phyloP scores from a whole-genome alignment of 768 basidiomycete genomes.

The Dendrothele bispora region DNA sequence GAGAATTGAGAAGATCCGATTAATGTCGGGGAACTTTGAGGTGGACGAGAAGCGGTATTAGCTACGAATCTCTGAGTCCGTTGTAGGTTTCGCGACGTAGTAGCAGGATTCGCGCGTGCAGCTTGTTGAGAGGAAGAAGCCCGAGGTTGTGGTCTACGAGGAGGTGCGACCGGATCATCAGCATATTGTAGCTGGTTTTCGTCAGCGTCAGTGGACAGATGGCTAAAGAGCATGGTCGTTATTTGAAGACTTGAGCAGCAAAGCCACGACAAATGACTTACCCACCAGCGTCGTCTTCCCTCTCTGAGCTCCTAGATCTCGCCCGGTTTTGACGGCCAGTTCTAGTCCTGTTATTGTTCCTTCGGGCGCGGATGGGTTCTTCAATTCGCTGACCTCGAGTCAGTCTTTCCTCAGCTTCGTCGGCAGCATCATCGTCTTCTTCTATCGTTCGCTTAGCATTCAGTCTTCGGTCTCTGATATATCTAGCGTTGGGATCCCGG shows the following conservation, averaged over 20 bases:
- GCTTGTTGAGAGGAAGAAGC: too few species aligned
- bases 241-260: background rate
- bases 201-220: background rate
- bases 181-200: background rate
- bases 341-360: too few species aligned
- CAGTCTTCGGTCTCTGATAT: conserved; percentile 25
- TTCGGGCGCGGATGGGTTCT: background rate
- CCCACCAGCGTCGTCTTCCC: background rate
- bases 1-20: too few species aligned
- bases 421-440: background rate
- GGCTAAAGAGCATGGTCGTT: background rate
- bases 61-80: too few species aligned
- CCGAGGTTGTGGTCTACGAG: background rate
- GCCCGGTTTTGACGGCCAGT: background rate
- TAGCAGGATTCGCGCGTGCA: too few species aligned
- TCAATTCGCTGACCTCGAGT: too few species aligned
- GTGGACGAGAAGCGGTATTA: too few species aligned
- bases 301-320: background rate
- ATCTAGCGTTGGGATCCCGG: conserved; percentile 22
- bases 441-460: conserved; percentile 11
- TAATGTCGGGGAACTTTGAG: too few species aligned
- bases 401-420: background rate
- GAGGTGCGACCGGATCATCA: background rate
- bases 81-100: too few species aligned
- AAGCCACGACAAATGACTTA: background rate